phyloP scores from a whole-genome alignment of 129 eudicot genomes.

The Tagetes patula region DNA sequence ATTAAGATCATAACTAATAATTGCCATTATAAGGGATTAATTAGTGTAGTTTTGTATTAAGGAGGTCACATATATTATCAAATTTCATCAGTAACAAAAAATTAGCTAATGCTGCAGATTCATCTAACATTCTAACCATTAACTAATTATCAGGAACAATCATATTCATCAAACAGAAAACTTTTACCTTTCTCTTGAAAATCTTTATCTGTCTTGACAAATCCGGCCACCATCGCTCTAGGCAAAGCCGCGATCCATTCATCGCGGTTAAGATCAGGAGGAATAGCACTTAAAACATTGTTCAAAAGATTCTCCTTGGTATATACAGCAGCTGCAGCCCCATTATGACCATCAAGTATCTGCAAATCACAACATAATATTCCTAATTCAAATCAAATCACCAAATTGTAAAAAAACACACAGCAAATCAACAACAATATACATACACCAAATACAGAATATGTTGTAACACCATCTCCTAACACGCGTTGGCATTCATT shows the following conservation, averaged over 20 bases:
- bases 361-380: constrained; percentile 35
- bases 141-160: constrained; percentile 11
- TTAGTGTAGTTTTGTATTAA: no score
- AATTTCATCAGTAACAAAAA: neutral
- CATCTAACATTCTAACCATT: neutral
- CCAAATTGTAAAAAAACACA: neutral
- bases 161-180: neutral
- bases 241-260: constrained; percentile 94
- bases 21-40: neutral
- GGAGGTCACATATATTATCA: no score
- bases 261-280: constrained; percentile 77
- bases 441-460: constrained; percentile 83
- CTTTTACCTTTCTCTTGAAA: constrained; percentile 75
- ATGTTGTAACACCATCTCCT: constrained; percentile 88
- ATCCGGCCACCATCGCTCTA: constrained; percentile 94
- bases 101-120: neutral
- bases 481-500: constrained; percentile 74
- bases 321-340: constrained; percentile 91
- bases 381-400: neutral
- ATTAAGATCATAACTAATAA: neutral
- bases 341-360: constrained; percentile 98
- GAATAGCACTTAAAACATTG: constrained; percentile 82
- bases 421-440: neutral
- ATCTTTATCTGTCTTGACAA: constrained; percentile 97
- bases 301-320: constrained; percentile 84